Conservation (phyloP, 129 eudicot genomes). For the Erigeron canadensis region DNA sequence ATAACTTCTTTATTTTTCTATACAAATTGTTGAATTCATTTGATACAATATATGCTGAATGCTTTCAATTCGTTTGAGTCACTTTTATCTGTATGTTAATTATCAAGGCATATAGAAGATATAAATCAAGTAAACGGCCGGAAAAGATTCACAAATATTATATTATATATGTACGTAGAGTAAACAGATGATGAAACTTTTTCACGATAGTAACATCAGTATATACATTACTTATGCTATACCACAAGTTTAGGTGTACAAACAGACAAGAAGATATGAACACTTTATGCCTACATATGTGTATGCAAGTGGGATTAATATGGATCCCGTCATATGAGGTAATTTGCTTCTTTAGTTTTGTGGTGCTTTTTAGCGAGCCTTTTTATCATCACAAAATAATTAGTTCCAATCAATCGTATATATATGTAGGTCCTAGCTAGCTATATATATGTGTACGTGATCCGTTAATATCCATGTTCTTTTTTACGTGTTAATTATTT, state of each 20-base stretch:
- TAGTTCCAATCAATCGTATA: slow-evolving; percentile 4
- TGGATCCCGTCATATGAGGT: slow-evolving; percentile 33
- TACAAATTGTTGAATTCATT: too few relatives aligned
- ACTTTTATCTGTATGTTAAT: neutral
- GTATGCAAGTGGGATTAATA: slow-evolving; percentile 23
- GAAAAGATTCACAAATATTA: too few relatives aligned
- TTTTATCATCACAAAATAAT: slow-evolving; percentile 24
- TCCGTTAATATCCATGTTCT: neutral
- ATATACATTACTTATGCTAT: too few relatives aligned
- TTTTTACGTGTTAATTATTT: neutral
- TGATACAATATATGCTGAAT: too few relatives aligned
- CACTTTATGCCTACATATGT: slow-evolving; percentile 11
- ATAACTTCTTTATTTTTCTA: neutral
- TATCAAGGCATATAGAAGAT: too few relatives aligned
- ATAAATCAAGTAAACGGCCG: neutral
- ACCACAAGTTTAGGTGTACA: slow-evolving; percentile 8
- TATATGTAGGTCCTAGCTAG: neutral
- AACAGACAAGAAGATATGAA: slow-evolving; percentile 20
- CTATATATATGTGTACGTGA: too few relatives aligned
- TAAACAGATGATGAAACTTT: neutral
- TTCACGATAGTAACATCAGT: neutral
- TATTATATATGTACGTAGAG: too few relatives aligned
- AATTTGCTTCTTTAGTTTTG: slow-evolving; percentile 19
- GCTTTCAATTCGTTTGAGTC: neutral
- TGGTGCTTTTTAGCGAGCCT: slow-evolving; percentile 21